Evolutionary conservation across 2,329 filamentous ascomycete species (phyloP), one percentile per base, ranked within the genome.

Genomic region (Atkinsonella hypoxylon): DNA sequence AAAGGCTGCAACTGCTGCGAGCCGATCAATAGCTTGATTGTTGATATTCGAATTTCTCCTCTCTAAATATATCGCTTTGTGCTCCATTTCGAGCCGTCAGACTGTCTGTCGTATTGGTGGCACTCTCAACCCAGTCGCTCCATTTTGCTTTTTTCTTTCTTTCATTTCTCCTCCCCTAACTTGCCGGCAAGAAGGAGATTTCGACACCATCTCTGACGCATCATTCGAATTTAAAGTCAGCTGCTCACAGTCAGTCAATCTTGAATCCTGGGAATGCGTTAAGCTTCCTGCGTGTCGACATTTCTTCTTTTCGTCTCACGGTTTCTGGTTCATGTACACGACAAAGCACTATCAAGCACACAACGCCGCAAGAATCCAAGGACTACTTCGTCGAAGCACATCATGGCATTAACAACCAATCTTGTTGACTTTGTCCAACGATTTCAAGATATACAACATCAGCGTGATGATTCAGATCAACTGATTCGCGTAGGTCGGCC

Each of bases 371-470:
- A 41, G 52, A 30, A 12, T 6, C 11, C 34, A 22, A 17, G 45
- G 13, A 26, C 13, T 26, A 30, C 36, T 7, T 18, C 34, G 36
- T 15, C n/a, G 38, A 22, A 26, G 11, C 34, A 39, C 45, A 40
- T 11, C 20, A 65, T 63, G 57, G 52, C 61, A 12, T 52, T 58
- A 36, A 56, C 56, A 43, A 53, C 55, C 34, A 58, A 60, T 34
- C 62, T 74, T 42, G 62, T 70, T 62, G 68, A 72, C 45, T 77
- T 79, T 56, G 60, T 75, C 53, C 62, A 69, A 45, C 68, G 76
- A 9, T 78, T 72, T 57, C 68, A 71, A 44, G 57, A 62, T 38
- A 62, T 77, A 44, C 69, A 72, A 53, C 47, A 56, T 4, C 68
- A 72, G 38, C 65, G 68, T 46, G 67, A 72, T 38, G 63, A 59